These are phyloP conservation scores for Coemansia aciculifera DNA, from an alignment of 192 early-diverging fungal species.

Conservation along the genomic window DNA sequence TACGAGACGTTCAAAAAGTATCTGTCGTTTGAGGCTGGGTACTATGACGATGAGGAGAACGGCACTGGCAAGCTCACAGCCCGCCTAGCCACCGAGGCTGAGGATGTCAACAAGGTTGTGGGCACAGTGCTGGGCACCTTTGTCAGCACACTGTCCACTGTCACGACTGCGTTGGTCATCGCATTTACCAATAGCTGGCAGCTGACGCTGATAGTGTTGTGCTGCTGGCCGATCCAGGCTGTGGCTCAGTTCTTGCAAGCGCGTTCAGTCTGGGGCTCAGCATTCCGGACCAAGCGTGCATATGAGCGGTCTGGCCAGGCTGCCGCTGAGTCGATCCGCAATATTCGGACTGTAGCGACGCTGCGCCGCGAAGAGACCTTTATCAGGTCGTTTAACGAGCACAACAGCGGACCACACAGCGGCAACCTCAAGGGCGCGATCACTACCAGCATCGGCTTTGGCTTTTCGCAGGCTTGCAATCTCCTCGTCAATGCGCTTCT, in stretches of 20 bases:
- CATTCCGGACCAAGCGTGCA: constrained; percentile 59
- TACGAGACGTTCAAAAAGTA: constrained; percentile 64
- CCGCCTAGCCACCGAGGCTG: constrained; percentile 72
- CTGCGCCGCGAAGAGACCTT: constrained; percentile 61
- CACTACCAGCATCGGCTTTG: constrained; percentile 54
- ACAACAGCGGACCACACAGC: constrained; percentile 50
- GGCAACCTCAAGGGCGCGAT: constrained; percentile 46
- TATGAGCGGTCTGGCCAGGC: constrained; percentile 68
- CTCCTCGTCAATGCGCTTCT: constrained; percentile 59
- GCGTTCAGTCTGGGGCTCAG: constrained; percentile 52
- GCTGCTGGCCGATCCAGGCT: constrained; percentile 65
- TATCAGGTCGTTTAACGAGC: constrained; percentile 45
- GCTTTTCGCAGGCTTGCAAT: constrained; percentile 58
- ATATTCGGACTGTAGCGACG: constrained; percentile 81
- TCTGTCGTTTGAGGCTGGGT: constrained; percentile 70
- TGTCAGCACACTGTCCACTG: constrained; percentile 28
- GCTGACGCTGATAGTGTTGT: constrained; percentile 64
- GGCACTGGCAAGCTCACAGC: constrained; percentile 71
- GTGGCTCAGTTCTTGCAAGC: constrained; percentile 66
- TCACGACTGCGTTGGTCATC: constrained; percentile 42
- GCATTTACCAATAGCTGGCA: constrained; percentile 63
- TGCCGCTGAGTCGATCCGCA: constrained; percentile 81
- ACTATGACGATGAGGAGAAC: constrained; percentile 71
- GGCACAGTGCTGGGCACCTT: constrained; percentile 42
- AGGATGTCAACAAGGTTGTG: constrained; percentile 51